Conservation (phyloP, 306 rosid genomes). For the Carpinus fangiana region DNA sequence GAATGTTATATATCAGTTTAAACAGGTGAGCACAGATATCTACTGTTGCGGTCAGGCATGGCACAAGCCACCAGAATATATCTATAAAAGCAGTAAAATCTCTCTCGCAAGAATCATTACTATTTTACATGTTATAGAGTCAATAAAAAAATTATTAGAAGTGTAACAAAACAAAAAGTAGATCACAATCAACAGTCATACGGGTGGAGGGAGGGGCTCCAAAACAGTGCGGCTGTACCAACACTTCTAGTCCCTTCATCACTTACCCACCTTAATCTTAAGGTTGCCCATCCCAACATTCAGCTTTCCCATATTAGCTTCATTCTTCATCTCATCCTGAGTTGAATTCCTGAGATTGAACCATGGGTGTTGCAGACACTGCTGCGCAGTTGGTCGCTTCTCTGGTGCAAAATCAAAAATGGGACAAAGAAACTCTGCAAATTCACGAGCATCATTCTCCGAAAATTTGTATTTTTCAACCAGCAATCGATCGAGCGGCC, state of each 20-base stretch:
- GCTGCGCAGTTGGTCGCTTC: conserved; percentile 92
- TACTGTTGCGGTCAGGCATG: neutral
- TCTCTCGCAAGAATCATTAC: conserved; percentile 53
- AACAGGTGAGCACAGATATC: conserved; percentile 30
- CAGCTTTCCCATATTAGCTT: conserved; percentile 50
- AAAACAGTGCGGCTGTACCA: conserved; percentile 19
- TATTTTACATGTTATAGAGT: conserved; percentile 60
- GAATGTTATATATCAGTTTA: conserved; percentile 20
- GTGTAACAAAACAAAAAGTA: conserved; percentile 35
- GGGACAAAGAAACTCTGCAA: conserved; percentile 71
- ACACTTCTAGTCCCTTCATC: conserved; percentile 42
- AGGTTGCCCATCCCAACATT: conserved; percentile 78
- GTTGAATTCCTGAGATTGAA: conserved; percentile 38
- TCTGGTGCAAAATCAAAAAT: conserved; percentile 78
- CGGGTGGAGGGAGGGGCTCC: conserved; percentile 27
- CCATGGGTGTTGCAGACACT: conserved; percentile 88
- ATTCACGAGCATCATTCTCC: conserved; percentile 62
- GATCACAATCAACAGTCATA: conserved; percentile 42
- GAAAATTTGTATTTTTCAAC: conserved; percentile 72
- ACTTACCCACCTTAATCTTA: conserved; percentile 70
- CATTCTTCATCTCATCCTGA: conserved; percentile 44
- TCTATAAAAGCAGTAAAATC: conserved; percentile 36
- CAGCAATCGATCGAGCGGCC: conserved; percentile 71
- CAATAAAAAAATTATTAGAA: conserved; percentile 37
- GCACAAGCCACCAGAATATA: conserved; percentile 18